A percentile compares a stretch with the other conserved stretches of the same genome.
Evolutionary conservation across 1,284 basidiomycete genomes (phyloP).

Genomic region (Cutaneotrichosporon sp.): DNA sequence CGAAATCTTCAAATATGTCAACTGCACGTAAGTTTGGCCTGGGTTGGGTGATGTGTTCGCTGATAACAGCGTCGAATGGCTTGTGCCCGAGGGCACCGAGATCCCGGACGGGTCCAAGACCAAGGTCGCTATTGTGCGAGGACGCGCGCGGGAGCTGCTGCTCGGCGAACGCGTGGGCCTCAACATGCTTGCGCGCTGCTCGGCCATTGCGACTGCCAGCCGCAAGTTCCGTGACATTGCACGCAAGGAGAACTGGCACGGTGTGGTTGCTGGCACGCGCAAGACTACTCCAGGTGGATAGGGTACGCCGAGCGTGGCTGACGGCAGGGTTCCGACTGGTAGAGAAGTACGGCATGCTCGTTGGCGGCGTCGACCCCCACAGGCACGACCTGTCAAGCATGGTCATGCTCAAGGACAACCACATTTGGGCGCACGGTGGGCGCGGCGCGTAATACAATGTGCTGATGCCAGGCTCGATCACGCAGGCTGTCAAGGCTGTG

Average conservation of each 20-base stretch:
- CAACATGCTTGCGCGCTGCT: slow-evolving; percentile 90
- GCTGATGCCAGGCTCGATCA: slow-evolving; percentile 65
- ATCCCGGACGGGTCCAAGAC: slow-evolving; percentile 60
- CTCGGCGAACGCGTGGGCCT: slow-evolving; percentile 91
- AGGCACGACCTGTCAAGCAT: slow-evolving; percentile 95
- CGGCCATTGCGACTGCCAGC: slow-evolving; percentile 91
- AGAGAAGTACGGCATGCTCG: slow-evolving; percentile 98
- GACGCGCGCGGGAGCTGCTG: slow-evolving; percentile 81
- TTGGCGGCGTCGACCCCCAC: slow-evolving; percentile 94
- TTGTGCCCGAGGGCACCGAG: slow-evolving; percentile 76
- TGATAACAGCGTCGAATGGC: slow-evolving; percentile 77
- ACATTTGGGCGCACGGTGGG: slow-evolving; percentile 73
- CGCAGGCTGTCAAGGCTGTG: slow-evolving; percentile 75
- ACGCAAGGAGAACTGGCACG: slow-evolving; percentile 69
- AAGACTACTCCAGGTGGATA: slow-evolving; percentile 99
- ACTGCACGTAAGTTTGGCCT: slow-evolving; percentile 69
- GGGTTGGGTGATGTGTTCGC: background rate
- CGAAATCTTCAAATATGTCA: slow-evolving; percentile 84
- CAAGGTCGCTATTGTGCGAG: slow-evolving; percentile 86
- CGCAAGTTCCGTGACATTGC: slow-evolving; percentile 77
- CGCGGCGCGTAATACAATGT: background rate
- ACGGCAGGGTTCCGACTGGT: slow-evolving; percentile 79
- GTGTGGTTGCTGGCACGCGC: slow-evolving; percentile 88
- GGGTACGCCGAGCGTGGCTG: slow-evolving; percentile 76
- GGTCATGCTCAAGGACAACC: slow-evolving; percentile 99